phyloP scores from a whole-genome alignment of 768 basidiomycete species.

The Galerina marginata region DNA sequence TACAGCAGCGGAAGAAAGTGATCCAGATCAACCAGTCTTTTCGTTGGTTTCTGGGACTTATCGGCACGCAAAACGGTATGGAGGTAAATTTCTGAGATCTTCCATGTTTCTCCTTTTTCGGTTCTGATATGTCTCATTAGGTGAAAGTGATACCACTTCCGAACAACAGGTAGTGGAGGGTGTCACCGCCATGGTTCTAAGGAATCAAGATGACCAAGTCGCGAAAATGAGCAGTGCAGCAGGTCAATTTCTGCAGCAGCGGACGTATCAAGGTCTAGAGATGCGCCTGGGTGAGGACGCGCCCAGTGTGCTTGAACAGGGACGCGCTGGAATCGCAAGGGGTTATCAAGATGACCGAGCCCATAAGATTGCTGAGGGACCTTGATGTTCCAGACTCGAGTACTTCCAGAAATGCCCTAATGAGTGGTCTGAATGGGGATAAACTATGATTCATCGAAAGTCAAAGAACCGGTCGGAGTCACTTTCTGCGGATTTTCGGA shows the following conservation, averaged over 20 bases:
- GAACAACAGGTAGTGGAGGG: conserved; percentile 13
- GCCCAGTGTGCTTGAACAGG: conserved; percentile 86
- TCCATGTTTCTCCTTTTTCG: background rate
- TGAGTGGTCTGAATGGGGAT: no score
- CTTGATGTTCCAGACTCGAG: no score
- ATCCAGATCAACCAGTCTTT: conserved; percentile 79
- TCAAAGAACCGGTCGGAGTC: no score
- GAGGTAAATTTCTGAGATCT: conserved; percentile 28
- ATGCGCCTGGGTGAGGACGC: conserved; percentile 75
- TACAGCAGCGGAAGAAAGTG: conserved; percentile 38
- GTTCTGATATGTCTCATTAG: background rate
- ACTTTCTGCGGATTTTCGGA: no score
- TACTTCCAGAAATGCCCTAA: no score
- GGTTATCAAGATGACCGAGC: conserved; percentile 72
- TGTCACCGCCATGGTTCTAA: conserved; percentile 55
- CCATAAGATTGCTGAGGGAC: conserved; percentile 15
- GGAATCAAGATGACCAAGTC: conserved; percentile 69
- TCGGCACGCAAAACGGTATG: conserved; percentile 75
- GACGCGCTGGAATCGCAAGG: conserved; percentile 86
- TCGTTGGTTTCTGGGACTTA: conserved; percentile 89
- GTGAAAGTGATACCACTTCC: background rate
- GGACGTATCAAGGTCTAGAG: conserved; percentile 86
- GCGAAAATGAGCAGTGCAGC: conserved; percentile 72
- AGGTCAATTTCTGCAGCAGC: conserved; percentile 73
- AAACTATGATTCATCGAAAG: no score